Percentiles rank a stretch among this genome's conserved stretches.
These are phyloP conservation scores for Nigrospora oryzae DNA, from an alignment of 2,329 filamentous ascomycete genomes.

Conservation along the genomic window DNA sequence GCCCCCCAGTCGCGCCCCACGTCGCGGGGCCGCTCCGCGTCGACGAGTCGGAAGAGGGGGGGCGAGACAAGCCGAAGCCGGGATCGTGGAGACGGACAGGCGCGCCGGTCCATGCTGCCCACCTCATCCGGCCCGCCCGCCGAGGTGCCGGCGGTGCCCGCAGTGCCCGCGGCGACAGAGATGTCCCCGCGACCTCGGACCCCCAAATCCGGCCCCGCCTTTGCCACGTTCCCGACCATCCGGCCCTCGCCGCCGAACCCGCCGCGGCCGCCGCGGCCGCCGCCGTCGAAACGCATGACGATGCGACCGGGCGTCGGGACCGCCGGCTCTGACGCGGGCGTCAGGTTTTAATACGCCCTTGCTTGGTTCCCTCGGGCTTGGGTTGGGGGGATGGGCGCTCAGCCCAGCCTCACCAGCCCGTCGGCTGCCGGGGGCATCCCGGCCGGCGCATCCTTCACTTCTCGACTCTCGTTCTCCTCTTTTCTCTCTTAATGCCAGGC, in stretches of 20 bases:
- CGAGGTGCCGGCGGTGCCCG: neutral
- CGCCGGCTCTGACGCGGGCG: too few relatives aligned
- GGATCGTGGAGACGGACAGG: neutral
- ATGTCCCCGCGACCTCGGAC: constrained; percentile 8
- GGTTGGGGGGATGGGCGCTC: too few relatives aligned
- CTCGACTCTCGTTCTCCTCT: too few relatives aligned
- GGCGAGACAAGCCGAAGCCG: too few relatives aligned
- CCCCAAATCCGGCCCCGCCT: constrained; percentile 12
- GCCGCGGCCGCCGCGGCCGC: constrained; percentile 7
- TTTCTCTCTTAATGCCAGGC: too few relatives aligned
- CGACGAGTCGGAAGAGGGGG: neutral
- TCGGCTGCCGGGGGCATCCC: too few relatives aligned
- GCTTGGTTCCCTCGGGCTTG: too few relatives aligned
- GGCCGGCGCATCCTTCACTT: too few relatives aligned
- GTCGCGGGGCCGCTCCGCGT: neutral
- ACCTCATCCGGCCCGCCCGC: neutral
- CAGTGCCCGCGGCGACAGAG: neutral
- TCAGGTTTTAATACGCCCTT: too few relatives aligned
- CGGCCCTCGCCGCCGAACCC: constrained; percentile 6
- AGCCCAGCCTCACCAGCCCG: too few relatives aligned
- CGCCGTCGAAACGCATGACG: neutral
- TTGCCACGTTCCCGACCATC: constrained; percentile 18
- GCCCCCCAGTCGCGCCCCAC: neutral
- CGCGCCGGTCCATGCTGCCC: neutral
- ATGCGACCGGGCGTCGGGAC: too few relatives aligned